Conservation (phyloP, 2,329 filamentous ascomycete genomes). For the Aspergillus sp. region DNA sequence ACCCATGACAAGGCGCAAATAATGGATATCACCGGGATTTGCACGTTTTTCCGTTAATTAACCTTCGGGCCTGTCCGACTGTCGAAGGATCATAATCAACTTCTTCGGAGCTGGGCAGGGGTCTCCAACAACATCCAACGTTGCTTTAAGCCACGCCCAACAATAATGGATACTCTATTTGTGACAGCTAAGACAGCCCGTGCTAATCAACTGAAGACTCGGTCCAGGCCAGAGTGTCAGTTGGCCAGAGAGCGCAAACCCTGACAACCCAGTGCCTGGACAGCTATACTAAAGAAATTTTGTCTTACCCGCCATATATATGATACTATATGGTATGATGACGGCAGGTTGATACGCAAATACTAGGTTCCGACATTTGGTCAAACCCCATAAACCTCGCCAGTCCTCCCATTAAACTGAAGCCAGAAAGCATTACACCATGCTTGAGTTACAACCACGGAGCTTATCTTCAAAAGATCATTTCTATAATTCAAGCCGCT, state of each 20-base stretch:
- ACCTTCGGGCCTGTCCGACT: not conserved
- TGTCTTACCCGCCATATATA: no score
- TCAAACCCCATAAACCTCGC: not conserved
- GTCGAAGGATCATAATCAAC: not conserved
- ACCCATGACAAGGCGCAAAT: no score
- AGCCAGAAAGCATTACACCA: no score
- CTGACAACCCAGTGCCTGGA: no score
- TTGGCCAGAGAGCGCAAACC: not conserved
- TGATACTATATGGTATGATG: no score
- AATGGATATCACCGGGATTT: not conserved
- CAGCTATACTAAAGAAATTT: no score
- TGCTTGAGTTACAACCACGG: no score
- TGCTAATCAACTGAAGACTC: not conserved
- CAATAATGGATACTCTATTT: not conserved
- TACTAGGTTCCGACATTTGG: not conserved
- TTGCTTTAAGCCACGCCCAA: not conserved
- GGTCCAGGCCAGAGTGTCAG: not conserved
- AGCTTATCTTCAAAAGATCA: no score
- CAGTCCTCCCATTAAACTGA: not conserved
- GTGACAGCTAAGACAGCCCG: not conserved
- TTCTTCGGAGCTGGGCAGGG: not conserved
- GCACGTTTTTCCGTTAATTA: not conserved
- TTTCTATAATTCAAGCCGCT: not conserved
- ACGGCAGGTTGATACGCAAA: no score
- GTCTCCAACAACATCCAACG: not conserved